phyloP scores from a whole-genome alignment of 106 monocot genomes.

The Alisma plantagoaquatica region DNA sequence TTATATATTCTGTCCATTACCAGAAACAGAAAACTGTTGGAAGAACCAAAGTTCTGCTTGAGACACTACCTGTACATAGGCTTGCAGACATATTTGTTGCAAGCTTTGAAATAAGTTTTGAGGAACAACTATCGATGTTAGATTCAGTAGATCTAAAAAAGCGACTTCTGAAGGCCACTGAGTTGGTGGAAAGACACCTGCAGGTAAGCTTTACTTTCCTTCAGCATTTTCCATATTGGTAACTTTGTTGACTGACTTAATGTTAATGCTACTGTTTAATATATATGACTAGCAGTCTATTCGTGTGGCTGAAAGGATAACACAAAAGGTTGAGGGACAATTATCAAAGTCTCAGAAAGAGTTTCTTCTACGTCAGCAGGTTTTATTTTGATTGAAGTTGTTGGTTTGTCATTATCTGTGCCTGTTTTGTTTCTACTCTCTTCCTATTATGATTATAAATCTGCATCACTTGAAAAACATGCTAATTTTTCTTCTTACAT shows the following conservation, averaged over 20 bases:
- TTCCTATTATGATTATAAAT: too few relatives aligned
- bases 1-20: slow-evolving; percentile 1
- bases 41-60: slow-evolving; percentile 97
- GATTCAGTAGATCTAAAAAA: slow-evolving; percentile 95
- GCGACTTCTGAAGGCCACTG: slow-evolving; percentile 82
- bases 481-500: too few relatives aligned
- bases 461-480: too few relatives aligned
- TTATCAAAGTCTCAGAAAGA: slow-evolving; percentile 98
- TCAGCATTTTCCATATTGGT: too few relatives aligned
- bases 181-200: slow-evolving; percentile 86
- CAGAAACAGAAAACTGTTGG: slow-evolving; percentile 99
- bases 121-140: slow-evolving; percentile 95
- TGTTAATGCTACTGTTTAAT: too few relatives aligned
- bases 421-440: too few relatives aligned
- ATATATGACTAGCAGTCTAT: slow-evolving; percentile 98
- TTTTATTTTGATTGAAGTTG: too few relatives aligned
- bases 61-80: slow-evolving; percentile 94
- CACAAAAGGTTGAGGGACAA: slow-evolving; percentile 98
- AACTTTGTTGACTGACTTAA: too few relatives aligned
- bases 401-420: too few relatives aligned
- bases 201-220: slow-evolving; percentile 51
- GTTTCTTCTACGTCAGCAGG: slow-evolving; percentile 97
- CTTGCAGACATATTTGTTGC: slow-evolving; percentile 99
- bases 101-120: slow-evolving; percentile 98
- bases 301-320: slow-evolving; percentile 97